Evolutionary conservation across 352 stramenopile species (phyloP), one percentile per base, ranked within the genome.

Genomic region (Phytopythium ostracodes): DNA sequence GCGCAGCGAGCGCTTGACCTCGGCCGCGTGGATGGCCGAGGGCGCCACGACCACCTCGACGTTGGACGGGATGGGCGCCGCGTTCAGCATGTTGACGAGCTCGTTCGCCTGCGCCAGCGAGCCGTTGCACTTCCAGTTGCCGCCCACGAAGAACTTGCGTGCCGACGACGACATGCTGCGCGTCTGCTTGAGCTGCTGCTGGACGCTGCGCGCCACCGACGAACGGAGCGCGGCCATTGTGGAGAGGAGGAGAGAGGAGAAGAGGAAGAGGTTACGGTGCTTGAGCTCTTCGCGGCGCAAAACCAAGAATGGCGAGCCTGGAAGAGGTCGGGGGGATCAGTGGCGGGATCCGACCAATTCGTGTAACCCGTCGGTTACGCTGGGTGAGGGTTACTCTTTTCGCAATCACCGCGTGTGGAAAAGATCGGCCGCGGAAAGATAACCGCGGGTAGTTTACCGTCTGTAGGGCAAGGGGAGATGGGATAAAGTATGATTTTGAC

Each of bases 111-210:
- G 83, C 59, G 63, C 62, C 31, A 91, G 31, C 50, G 85, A 94
- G 61, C 85, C 85, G 63, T 94, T 94, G 86, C 97, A 99, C 76
- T 99, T 99, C 97, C 97, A 99, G 91, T 99, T 99, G 73, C 97
- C 97, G 49, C 97, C 97, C 44, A 99, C 94, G 72, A 99, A 99
- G 73, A 99, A 99, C 86, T 99, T 98, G 70, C 87, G 81, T 50
- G 84, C 73, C 63, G 59, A 72, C 36, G 78, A 79, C 68, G 80
- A 88, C 77, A 93, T 88, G 62, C 69, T 60, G 63, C 81, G 81
- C 59, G 72, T 67, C 56, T 88, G 73, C 54, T 78, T 68, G 47
- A 77, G 57, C 35, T 65, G 60, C 65, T 66, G 64, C 62, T 52
- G 24, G 27, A 79, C 50, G 56, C 55, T 27, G 55, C 36, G 55